phyloP scores from a whole-genome alignment of 768 basidiomycete species.

The Phylloporus rhodoxanthus region DNA sequence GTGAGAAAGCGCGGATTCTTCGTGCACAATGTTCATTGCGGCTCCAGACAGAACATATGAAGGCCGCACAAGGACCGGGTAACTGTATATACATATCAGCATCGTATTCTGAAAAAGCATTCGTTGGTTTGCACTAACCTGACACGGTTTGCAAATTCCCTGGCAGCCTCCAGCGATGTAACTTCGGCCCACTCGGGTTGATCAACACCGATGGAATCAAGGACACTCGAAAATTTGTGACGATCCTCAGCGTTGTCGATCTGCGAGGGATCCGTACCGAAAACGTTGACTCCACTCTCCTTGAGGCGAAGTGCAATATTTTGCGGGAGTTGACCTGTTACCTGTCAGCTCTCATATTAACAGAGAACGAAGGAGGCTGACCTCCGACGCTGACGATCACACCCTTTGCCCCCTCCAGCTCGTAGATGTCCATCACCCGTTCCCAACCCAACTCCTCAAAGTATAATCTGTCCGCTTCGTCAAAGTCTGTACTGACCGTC shows the following conservation, averaged over 20 bases:
- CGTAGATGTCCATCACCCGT: conserved; percentile 99
- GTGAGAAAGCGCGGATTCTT: conserved; percentile 83
- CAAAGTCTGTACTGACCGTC: conserved; percentile 98
- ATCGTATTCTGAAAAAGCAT: not conserved
- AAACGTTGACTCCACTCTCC: conserved; percentile 81
- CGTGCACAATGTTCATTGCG: conserved; percentile 98
- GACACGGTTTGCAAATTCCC: conserved; percentile 83
- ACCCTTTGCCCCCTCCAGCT: conserved; percentile 87
- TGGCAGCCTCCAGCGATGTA: conserved; percentile 81
- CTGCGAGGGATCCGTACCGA: conserved; percentile 91
- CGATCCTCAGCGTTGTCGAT: conserved; percentile 98
- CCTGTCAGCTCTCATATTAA: not conserved
- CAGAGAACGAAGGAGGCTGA: conserved; percentile 31
- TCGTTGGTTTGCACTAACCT: conserved; percentile 32
- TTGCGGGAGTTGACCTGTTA: conserved; percentile 90
- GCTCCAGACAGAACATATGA: conserved; percentile 98
- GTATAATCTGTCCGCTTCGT: conserved; percentile 98
- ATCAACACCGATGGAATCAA: conserved; percentile 92
- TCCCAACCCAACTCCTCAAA: conserved; percentile 98
- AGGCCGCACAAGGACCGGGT: conserved; percentile 96
- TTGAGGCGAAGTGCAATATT: conserved; percentile 97
- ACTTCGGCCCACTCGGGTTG: conserved; percentile 97
- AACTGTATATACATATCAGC: conserved; percentile 42
- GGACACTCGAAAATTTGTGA: conserved; percentile 96
- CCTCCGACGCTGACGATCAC: conserved; percentile 97